These are phyloP conservation scores for Entomortierella lignicola DNA, from an alignment of 192 early-diverging fungal genomes.

Conservation along the genomic window DNA sequence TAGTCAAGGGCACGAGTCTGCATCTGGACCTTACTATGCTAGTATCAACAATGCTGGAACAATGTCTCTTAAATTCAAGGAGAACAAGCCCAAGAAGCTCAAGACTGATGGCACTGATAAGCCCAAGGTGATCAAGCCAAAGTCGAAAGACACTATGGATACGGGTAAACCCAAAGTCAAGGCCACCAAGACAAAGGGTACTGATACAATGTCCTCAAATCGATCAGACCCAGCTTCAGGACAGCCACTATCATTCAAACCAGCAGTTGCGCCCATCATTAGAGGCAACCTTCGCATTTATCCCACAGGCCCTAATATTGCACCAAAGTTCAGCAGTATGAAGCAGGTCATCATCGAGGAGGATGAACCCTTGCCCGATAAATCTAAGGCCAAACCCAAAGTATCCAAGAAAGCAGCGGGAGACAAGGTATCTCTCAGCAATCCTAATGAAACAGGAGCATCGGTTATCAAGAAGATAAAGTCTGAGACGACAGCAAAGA, in stretches of 20 bases:
- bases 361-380: not conserved
- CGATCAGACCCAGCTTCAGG: not conserved
- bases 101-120: constrained; percentile 16
- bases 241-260: constrained; percentile 6
- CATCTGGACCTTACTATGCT: not conserved
- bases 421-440: not conserved
- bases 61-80: constrained; percentile 13
- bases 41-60: not conserved
- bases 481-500: not conserved
- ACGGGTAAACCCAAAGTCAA: constrained; percentile 8
- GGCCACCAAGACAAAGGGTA: constrained; percentile 4
- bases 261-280: constrained; percentile 35
- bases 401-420: constrained; percentile 2
- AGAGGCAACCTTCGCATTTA: constrained; percentile 53
- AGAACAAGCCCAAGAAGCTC: constrained; percentile 22
- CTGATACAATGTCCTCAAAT: not conserved
- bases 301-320: constrained; percentile 46
- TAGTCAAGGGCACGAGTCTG: not conserved
- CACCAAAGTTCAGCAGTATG: constrained; percentile 6
- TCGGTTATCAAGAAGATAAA: constrained; percentile 1
- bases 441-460: not conserved
- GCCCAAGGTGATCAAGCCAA: constrained; percentile 16
- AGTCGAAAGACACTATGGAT: constrained; percentile 2
- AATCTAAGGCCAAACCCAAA: constrained; percentile 9
- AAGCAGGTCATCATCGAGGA: constrained; percentile 7